Evolutionary conservation across 768 basidiomycete species (phyloP), one percentile per base, ranked within the genome.

Genomic region (Leccinum fibrillosum): DNA sequence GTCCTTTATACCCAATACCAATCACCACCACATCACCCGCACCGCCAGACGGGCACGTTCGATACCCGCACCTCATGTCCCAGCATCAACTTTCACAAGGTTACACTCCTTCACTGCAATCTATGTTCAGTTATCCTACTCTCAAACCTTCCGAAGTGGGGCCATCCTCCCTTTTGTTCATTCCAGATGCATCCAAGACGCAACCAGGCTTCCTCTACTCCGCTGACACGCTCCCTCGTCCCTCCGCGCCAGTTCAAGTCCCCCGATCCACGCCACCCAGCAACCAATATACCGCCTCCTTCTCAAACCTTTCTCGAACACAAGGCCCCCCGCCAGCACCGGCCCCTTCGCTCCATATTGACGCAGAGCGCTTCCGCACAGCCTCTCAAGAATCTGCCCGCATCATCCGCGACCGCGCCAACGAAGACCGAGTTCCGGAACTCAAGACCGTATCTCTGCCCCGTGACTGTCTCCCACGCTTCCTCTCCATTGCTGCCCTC

Each of bases 61-160:
- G 78, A 34, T 89, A 89, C 64, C 89, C 89, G 1, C 77, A 82
- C 15, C 80, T 92, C 34, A 92, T 92, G 90, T 85, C 86, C 1
- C 82, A 82, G 56, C 91, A 92, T 58, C 90, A 92, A 70, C 80
- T 84, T 56, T 79, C 74, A 52, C 90, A 92, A 66, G 90, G 90
- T 39, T 92, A 92, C 66, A 80, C 80, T 25, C 90, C 90, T 1
- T 90, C 88, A 5, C 70, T 86, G n/a, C 82, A 82, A 55, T 90
- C 88, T 23, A 91, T 90, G 87, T 90, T 90, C 69, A 59, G 68
- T 67, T 71, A 67, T 74, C 66, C 62, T 57, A 66, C 57, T 68
- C 62, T 72, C 71, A 60, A 64, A 69, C 61, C 69, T 52, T 64
- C 72, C 44, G 72, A 76, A 56, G 66, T 71, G 44, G 72, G 71